These are phyloP conservation scores for Xylaria nigripes DNA, from an alignment of 495 filamentous ascomycete species.

Conservation along the genomic window DNA sequence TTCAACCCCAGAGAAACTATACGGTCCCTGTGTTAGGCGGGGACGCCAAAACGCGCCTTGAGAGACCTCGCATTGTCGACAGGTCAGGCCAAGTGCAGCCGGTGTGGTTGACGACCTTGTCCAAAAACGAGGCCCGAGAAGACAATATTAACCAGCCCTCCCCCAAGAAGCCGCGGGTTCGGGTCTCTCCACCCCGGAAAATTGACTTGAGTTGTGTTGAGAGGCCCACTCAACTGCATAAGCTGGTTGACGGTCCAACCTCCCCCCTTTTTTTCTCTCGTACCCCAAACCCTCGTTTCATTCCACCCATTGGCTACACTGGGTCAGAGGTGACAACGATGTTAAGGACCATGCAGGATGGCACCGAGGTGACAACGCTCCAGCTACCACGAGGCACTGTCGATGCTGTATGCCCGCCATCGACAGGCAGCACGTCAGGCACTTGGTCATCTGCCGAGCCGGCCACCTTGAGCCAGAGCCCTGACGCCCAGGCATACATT, in stretches of 20 bases:
- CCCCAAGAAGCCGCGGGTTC: constrained; percentile 21
- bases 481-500: constrained; percentile 32
- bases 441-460: constrained; percentile 39
- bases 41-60: neutral
- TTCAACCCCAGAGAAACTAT: neutral
- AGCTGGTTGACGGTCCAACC: constrained; percentile 18
- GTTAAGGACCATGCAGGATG: constrained; percentile 46
- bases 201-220: constrained; percentile 26
- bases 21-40: neutral
- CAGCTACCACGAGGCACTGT: constrained; percentile 54
- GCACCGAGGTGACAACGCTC: constrained; percentile 51
- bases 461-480: constrained; percentile 29
- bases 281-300: constrained; percentile 35
- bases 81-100: constrained; percentile 1
- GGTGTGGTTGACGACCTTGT: constrained; percentile 17
- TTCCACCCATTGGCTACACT: constrained; percentile 46
- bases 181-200: constrained; percentile 23
- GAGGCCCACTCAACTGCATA: constrained; percentile 20
- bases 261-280: constrained; percentile 55
- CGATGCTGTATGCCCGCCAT: constrained; percentile 38
- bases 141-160: constrained; percentile 12
- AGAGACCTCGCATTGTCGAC: too few relatives aligned
- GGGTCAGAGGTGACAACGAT: constrained; percentile 49
- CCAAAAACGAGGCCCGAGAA: constrained; percentile 18
- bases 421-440: constrained; percentile 41